Base-by-base conservation (phyloP, 1,284 basidiomycete species). In the Afroboletus lepidellus region DNA sequence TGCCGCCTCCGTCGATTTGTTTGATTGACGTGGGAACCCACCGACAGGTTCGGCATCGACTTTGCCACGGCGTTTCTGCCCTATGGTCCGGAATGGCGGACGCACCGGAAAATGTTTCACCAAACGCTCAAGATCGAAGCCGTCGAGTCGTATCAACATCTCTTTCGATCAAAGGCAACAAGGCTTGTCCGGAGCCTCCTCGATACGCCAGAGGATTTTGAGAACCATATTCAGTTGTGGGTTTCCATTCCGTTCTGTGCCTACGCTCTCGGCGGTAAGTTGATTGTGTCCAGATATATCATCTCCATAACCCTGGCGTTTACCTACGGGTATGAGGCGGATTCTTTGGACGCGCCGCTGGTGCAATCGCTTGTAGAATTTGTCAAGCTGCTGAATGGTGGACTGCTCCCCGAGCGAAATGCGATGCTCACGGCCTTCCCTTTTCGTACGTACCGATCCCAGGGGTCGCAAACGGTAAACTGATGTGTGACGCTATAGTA, bases 401-500 rank as follows among this genome's bases (percentile, higher is more conserved):
- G 63, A 3, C 20, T 67, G 16, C 48, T 55, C 8, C 65, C 66
- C 32, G 69, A 67, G 47, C 63, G 56, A 20, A 66, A 65, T 33
- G 66, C 64, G n/a, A 51, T 70, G 41, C 69, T 67, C 2, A 53
- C 64, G 2, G 60, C 62, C 7, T 69, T 67, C 48, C 69, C 69
- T 24, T 57, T 71, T 30, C 27, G 67, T 67, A 39, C 20, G 66
- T 57, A 39, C 13, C 0, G 39, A 6, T 50, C 49, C 46, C 23
- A 43, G 16, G 33, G 41, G 39, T 25, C n/a, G 20, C 8, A n/a
- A 27, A 13, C 6, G 30, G 43, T 33, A 21, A 41, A 39, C 46
- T 63, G 21, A 55, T 3, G 34, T 5, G 15, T 29, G 52, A 42
- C 38, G 41, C 15, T 49, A 16, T 38, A 67, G 69, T 66, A 47